Evolutionary conservation across 768 basidiomycete species (phyloP).

Genomic region (Exidia glandulosa): DNA sequence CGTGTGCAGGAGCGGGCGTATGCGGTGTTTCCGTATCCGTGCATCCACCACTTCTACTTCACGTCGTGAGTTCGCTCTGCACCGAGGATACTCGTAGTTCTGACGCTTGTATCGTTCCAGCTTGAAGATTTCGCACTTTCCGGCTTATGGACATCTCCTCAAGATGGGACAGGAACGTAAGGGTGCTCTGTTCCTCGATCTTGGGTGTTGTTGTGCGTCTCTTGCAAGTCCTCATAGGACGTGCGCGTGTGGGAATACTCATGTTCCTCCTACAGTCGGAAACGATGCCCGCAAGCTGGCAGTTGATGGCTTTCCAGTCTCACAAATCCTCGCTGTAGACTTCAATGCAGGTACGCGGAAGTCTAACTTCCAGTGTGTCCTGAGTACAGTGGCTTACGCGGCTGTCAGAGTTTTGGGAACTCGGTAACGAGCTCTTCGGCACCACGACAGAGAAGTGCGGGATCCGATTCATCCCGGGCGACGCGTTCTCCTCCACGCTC

Average conservation of each 20-base stretch:
- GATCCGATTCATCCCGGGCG: conserved; percentile 41
- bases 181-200: conserved; percentile 30
- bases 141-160: conserved; percentile 17
- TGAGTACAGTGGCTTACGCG: neutral
- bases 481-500: conserved; percentile 36
- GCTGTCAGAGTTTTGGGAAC: conserved; percentile 43
- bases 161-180: conserved; percentile 25
- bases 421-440: conserved; percentile 43
- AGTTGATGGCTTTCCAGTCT: conserved; percentile 4
- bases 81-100: neutral
- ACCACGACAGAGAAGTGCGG: conserved; percentile 42
- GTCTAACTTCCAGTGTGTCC: too few species aligned
- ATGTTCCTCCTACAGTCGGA: conserved; percentile 1
- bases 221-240: too few species aligned
- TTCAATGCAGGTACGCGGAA: neutral
- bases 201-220: conserved; percentile 37
- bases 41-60: conserved; percentile 3
- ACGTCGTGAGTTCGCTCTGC: neutral
- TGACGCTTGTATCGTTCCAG: neutral
- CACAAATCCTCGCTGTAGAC: conserved; percentile 3
- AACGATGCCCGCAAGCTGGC: conserved; percentile 6
- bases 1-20: conserved; percentile 5
- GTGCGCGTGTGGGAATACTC: conserved; percentile 14
- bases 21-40: conserved; percentile 4
- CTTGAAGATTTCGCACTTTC: conserved; percentile 5